Conservation (phyloP, 768 basidiomycete species). For the Cystofilobasidium ferigula region DNA sequence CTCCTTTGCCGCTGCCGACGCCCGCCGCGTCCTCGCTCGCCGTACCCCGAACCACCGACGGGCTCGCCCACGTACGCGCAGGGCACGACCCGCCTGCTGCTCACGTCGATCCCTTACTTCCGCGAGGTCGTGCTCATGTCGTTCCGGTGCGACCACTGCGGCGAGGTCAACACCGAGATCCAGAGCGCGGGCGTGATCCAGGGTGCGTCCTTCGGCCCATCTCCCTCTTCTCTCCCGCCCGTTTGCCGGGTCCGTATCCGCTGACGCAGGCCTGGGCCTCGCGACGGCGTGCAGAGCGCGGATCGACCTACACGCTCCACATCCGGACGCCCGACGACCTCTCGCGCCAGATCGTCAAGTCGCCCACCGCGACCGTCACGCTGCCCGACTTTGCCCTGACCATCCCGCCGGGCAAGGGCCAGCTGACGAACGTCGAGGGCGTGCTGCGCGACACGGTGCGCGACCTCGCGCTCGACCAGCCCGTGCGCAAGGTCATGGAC, state of each 20-base stretch:
- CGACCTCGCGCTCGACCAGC: constrained; percentile 72
- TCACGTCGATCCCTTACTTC: constrained; percentile 93
- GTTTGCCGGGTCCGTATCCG: not conserved
- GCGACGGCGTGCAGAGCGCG: constrained; percentile 52
- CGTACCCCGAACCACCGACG: not conserved
- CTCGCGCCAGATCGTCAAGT: constrained; percentile 86
- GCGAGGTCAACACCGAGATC: constrained; percentile 79
- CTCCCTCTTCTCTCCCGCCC: not conserved
- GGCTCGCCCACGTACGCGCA: constrained; percentile 38
- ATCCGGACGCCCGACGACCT: constrained; percentile 66
- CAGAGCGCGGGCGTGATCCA: constrained; percentile 78
- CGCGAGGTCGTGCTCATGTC: constrained; percentile 90
- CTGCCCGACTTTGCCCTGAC: constrained; percentile 86
- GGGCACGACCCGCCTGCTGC: constrained; percentile 76
- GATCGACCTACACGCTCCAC: constrained; percentile 66
- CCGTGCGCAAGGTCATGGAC: constrained; percentile 59
- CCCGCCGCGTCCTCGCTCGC: too few relatives aligned
- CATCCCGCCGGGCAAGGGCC: constrained; percentile 73
- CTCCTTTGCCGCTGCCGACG: too few relatives aligned
- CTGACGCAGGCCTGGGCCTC: too few relatives aligned
- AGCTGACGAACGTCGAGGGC: constrained; percentile 94
- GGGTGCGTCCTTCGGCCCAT: constrained; percentile 43
- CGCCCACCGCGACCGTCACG: constrained; percentile 62
- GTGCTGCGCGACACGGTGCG: constrained; percentile 68
- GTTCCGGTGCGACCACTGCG: constrained; percentile 91